Evolutionary conservation across 805 yeast species (phyloP).

Genomic region (Wickerhamiella galacta): DNA sequence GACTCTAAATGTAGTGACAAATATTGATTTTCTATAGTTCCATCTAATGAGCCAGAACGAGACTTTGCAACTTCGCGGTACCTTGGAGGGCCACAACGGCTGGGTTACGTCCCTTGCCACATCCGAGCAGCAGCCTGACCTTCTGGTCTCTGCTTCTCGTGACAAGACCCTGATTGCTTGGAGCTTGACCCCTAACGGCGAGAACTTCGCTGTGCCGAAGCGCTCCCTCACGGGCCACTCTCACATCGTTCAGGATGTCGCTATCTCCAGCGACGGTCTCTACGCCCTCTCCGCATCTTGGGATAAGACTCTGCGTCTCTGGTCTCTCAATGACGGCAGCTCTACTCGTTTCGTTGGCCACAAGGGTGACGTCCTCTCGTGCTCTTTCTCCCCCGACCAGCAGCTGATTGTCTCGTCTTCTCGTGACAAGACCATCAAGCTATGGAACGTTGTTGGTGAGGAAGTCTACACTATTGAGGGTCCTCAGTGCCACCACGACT

Average conservation of each 20-base stretch:
- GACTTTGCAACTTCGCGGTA: conserved; percentile 98
- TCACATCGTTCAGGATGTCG: conserved; percentile 96
- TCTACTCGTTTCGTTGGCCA: conserved; percentile 95
- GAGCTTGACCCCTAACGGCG: conserved; percentile 93
- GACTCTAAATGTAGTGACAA: conserved; percentile 1
- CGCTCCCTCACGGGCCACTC: conserved; percentile 96
- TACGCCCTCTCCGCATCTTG: conserved; percentile 98
- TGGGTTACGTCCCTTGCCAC: conserved; percentile 99
- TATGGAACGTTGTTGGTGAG: conserved; percentile 98
- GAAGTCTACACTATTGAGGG: conserved; percentile 71
- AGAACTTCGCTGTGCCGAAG: conserved; percentile 95
- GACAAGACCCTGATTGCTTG: conserved; percentile 97
- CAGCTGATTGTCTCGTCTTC: conserved; percentile 98
- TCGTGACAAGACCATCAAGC: conserved; percentile 96
- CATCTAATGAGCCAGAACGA: conserved; percentile 29
- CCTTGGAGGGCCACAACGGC: conserved; percentile 67
- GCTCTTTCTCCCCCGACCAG: conserved; percentile 88
- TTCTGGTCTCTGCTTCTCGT: conserved; percentile 95
- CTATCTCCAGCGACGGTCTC: conserved; percentile 93
- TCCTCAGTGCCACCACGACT: conserved; percentile 81
- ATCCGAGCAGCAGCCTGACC: conserved; percentile 94
- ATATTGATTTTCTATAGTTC: not conserved
- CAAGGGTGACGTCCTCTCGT: conserved; percentile 93
- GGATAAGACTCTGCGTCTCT: conserved; percentile 98
- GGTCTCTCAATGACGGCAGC: conserved; percentile 93